These are phyloP conservation scores for Gypsophila paniculata DNA, from an alignment of 179 eudicot genomes.

Conservation along the genomic window DNA sequence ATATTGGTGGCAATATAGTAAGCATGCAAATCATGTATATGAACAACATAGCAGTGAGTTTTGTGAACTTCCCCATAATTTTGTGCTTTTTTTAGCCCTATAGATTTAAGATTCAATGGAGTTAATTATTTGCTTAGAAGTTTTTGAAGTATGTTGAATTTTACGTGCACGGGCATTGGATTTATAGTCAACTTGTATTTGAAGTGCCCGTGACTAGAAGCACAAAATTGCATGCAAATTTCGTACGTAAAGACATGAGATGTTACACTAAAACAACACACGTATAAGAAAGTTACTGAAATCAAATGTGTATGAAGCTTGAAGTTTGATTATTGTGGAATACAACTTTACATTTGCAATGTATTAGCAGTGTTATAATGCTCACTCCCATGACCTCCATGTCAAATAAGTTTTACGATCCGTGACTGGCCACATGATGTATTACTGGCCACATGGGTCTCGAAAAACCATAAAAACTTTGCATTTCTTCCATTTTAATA, in stretches of 20 bases:
- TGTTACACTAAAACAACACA: conserved; percentile 20
- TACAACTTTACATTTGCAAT: background rate
- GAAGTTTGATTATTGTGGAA: background rate
- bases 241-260: conserved; percentile 21
- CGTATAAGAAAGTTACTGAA: conserved; percentile 17
- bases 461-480: too few species aligned
- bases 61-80: conserved; percentile 35
- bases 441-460: too few species aligned
- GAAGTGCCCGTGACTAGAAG: conserved; percentile 27
- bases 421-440: too few species aligned
- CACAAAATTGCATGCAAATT: conserved; percentile 23
- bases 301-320: too few species aligned
- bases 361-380: too few species aligned
- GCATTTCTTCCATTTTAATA: too few species aligned
- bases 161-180: conserved; percentile 9
- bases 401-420: too few species aligned
- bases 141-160: background rate
- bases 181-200: conserved; percentile 11
- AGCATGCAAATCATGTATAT: conserved; percentile 51
- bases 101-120: background rate
- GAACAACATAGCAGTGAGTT: conserved; percentile 35
- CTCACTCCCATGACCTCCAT: too few species aligned
- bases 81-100: background rate
- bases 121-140: background rate
- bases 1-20: conserved; percentile 47